Evolutionary conservation across 2,329 filamentous ascomycete species (phyloP), one percentile per base, ranked within the genome.

Genomic region (Fusarium graminum): DNA sequence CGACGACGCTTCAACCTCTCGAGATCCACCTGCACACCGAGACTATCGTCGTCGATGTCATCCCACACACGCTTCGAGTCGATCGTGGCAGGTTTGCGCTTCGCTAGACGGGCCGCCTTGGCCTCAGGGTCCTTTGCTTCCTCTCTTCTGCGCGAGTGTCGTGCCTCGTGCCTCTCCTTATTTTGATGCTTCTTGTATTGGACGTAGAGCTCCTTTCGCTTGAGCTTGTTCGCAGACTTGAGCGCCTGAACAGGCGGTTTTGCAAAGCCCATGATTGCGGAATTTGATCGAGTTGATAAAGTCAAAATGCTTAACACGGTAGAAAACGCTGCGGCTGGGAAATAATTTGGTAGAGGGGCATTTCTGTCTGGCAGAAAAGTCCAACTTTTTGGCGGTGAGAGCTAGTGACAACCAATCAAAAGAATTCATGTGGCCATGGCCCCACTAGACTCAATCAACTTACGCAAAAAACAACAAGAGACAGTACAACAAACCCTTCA

Each of bases 1-100:
- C 83, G 83, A 73, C 84, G 78, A 68, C 83, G 81, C 79, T 87
- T 89, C 69, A 88, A 75, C 72, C 85, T 81, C 68, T 87, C 84
- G 53, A 90, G 78, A 64, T 90, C 85, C 30, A 89, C 85, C 67
- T 81, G 80, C 14, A 80, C 79, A 64, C 83, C 84, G 7, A 88
- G 80, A 46, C 80, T 84, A 68, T 90, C 86, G 55, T 85, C 85
- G 45, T 89, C 89, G 47, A 87, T 86, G 51, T 94, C 89, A 72
- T 97, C 94, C 92, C 93, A 98, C 30, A 92, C 88, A 76, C 95
- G 88, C 82, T 97, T 97, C 72, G 89, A 87, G 72, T 97, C 94
- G 58, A 97, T 85, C 1, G 93, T 97, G 53, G 87, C 78, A 1
- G 95, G 91, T 41, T 93, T 85, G 80, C 97, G 97, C 69, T 86